A percentile compares a stretch with the other conserved stretches of the same genome.
Conservation (phyloP, 176 grass and related monocot species). For the Rhynchospora tenuis region DNA sequence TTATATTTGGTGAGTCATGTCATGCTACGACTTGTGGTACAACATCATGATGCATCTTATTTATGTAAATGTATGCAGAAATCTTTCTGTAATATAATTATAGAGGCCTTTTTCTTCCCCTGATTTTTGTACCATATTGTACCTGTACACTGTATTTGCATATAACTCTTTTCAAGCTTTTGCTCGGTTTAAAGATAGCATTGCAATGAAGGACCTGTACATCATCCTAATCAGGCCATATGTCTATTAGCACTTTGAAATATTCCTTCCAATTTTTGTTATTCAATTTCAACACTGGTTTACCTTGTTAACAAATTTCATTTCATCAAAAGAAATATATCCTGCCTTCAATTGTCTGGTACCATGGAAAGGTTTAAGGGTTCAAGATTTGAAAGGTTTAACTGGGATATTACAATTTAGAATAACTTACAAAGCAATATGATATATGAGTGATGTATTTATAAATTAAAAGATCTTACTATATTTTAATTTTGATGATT, state of each 20-base stretch:
- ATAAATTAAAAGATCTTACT: neutral
- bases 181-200: neutral
- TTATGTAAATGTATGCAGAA: neutral
- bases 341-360: neutral
- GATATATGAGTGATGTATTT: neutral
- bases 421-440: neutral
- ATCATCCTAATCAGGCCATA: neutral
- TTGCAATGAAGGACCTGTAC: neutral
- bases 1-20: constrained; percentile 59
- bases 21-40: neutral
- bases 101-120: neutral
- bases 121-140: neutral
- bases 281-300: neutral
- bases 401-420: neutral
- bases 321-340: neutral
- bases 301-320: neutral
- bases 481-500: neutral
- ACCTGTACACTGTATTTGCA: neutral
- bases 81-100: neutral
- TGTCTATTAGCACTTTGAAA: neutral
- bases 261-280: neutral
- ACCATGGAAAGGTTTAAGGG: neutral
- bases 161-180: neutral
- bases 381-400: neutral
- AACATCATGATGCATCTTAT: neutral